Conservation (phyloP, 495 filamentous ascomycete species). For the Talaromyces adpressus region DNA sequence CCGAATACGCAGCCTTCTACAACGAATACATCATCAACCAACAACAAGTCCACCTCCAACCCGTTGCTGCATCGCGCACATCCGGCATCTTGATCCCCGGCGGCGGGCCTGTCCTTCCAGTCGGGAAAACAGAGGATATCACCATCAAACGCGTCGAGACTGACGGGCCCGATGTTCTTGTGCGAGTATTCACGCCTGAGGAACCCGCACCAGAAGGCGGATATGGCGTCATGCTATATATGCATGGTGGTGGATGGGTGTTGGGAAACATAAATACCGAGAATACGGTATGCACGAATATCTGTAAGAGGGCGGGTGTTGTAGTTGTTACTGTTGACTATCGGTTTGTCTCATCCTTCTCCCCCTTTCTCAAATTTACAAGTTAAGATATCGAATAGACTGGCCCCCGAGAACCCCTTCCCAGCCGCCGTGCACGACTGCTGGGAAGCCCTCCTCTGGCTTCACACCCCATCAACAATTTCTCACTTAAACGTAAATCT, state of each 20-base stretch:
- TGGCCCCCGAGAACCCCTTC: constrained; percentile 49
- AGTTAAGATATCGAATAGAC: constrained; percentile 16
- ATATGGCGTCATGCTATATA: constrained; percentile 51
- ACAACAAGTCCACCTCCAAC: constrained; percentile 45
- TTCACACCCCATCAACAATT: constrained; percentile 30
- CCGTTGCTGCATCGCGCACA: constrained; percentile 44
- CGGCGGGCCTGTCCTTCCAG: constrained; percentile 40
- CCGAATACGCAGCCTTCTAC: constrained; percentile 48
- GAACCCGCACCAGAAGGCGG: constrained; percentile 34
- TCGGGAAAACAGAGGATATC: constrained; percentile 44
- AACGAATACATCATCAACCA: constrained; percentile 45
- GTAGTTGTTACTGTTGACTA: constrained; percentile 52
- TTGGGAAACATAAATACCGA: constrained; percentile 52
- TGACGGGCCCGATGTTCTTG: constrained; percentile 35
- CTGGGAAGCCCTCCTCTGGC: constrained; percentile 52
- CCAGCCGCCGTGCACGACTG: constrained; percentile 51
- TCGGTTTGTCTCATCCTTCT: constrained; percentile 26
- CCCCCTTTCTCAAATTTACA: not conserved
- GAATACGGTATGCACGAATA: constrained; percentile 49
- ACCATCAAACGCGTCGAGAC: constrained; percentile 37
- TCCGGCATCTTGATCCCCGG: constrained; percentile 48
- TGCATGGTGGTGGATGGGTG: constrained; percentile 56
- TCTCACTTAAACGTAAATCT: constrained; percentile 34
- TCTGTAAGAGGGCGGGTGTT: constrained; percentile 41
- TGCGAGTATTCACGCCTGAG: constrained; percentile 43